A percentile compares a stretch with the other conserved stretches of the same genome.
Conservation (phyloP, 805 yeast species). For the Kuraishia ogatae region DNA sequence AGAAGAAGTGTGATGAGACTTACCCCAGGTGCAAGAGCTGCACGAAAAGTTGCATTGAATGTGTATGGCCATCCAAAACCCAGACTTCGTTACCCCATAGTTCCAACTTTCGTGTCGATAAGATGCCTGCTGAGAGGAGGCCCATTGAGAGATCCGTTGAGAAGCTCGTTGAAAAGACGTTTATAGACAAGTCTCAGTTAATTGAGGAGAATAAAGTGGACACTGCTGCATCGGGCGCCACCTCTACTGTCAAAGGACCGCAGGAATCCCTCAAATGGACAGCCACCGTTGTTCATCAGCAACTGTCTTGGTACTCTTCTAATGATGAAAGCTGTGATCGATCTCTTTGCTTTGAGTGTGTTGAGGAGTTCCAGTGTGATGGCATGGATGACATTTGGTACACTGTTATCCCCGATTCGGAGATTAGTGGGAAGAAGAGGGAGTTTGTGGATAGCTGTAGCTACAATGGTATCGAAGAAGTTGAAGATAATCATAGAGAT, state of each 20-base stretch:
- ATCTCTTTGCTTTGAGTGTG: not conserved
- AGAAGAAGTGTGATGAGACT: constrained; percentile 1
- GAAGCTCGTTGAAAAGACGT: too few species aligned
- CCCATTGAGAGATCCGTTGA: not conserved
- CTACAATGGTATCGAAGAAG: not conserved
- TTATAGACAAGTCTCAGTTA: too few species aligned
- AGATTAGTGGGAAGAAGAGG: not conserved
- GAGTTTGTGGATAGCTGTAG: not conserved
- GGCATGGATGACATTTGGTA: not conserved
- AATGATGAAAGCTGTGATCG: not conserved
- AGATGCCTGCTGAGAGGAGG: not conserved
- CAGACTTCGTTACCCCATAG: not conserved
- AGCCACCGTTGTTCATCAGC: not conserved
- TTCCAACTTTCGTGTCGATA: not conserved
- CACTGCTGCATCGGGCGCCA: too few species aligned
- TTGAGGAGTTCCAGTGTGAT: not conserved
- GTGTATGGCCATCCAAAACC: not conserved
- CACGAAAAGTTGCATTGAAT: not conserved
- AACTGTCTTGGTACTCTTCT: not conserved
- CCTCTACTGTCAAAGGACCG: not conserved
- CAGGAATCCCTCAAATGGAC: not conserved
- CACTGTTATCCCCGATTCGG: not conserved
- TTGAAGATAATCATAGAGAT: not conserved
- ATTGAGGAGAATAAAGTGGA: too few species aligned
- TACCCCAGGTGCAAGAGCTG: not conserved